phyloP scores from a whole-genome alignment of 176 grass and related monocot species.

The Cocos nucifera region DNA sequence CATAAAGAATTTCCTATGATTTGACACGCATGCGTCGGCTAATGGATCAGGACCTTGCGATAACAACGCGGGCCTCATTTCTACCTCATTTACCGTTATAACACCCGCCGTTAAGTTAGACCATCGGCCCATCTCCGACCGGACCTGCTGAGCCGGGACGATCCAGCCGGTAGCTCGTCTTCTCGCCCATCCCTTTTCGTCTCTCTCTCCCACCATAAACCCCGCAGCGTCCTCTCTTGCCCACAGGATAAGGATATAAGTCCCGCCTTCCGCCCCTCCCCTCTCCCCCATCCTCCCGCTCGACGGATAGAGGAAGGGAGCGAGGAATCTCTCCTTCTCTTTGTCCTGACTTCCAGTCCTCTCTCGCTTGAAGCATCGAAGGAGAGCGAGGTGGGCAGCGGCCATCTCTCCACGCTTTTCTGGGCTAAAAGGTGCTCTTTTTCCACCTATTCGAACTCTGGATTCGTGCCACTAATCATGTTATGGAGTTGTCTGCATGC shows the following conservation, averaged over 20 bases:
- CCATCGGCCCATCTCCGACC: too few species aligned
- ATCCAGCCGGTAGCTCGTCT: too few species aligned
- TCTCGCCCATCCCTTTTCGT: too few species aligned
- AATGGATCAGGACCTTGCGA: too few species aligned
- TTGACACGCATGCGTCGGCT: too few species aligned
- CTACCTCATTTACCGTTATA: too few species aligned
- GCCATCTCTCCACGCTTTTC: background rate
- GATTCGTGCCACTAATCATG: background rate
- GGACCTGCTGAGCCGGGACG: too few species aligned
- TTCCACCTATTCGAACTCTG: background rate
- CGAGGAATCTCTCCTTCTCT: background rate
- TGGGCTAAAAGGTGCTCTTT: background rate
- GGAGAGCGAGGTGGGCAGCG: background rate
- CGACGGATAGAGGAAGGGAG: slow-evolving; percentile 12
- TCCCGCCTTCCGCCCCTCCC: slow-evolving; percentile 3
- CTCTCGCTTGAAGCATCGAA: too few species aligned
- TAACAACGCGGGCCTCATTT: too few species aligned
- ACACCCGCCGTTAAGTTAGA: too few species aligned
- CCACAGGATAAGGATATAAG: slow-evolving; percentile 34
- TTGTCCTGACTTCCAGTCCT: background rate
- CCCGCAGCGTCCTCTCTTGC: slow-evolving; percentile 4
- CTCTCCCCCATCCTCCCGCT: background rate
- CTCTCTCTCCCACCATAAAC: background rate
- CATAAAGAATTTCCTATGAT: too few species aligned
- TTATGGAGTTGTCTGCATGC: too few species aligned